Conservation (phyloP, 2,329 filamentous ascomycete species). For the Ramularia collo-cygni region DNA sequence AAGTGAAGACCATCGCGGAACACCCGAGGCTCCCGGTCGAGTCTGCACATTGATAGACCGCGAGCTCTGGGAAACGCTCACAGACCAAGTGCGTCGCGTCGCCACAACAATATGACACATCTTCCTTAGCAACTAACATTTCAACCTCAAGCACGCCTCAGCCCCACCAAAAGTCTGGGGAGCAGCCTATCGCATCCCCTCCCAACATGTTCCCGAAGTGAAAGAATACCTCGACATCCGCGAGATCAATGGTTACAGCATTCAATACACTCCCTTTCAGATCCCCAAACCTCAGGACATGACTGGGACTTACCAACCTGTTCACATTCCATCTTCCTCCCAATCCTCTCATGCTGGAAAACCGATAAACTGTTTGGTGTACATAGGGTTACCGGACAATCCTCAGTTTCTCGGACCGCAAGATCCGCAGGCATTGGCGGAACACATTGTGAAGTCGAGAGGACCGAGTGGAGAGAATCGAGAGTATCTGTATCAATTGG, state of each 20-base stretch:
- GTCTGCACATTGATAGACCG: slow-evolving; percentile 89
- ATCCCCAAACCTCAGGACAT: slow-evolving; percentile 42
- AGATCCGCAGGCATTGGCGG: slow-evolving; percentile 67
- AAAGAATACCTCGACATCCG: slow-evolving; percentile 88
- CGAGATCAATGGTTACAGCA: slow-evolving; percentile 95
- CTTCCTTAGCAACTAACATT: background rate
- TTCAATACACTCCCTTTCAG: slow-evolving; percentile 76
- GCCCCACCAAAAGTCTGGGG: slow-evolving; percentile 74
- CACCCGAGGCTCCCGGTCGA: slow-evolving; percentile 75
- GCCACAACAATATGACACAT: background rate
- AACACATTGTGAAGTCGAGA: slow-evolving; percentile 67
- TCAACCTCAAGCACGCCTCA: slow-evolving; percentile 44
- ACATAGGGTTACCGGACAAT: slow-evolving; percentile 90
- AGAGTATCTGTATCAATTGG: slow-evolving; percentile 80
- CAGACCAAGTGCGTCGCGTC: slow-evolving; percentile 49
- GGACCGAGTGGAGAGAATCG: slow-evolving; percentile 85
- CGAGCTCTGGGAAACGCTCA: slow-evolving; percentile 70
- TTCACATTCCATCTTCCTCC: slow-evolving; percentile 27
- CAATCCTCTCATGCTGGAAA: slow-evolving; percentile 4
- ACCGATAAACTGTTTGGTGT: slow-evolving; percentile 60
- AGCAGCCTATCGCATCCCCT: slow-evolving; percentile 74
- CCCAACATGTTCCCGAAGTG: slow-evolving; percentile 66
- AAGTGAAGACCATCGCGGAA: slow-evolving; percentile 92
- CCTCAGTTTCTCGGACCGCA: slow-evolving; percentile 85
- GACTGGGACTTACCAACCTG: slow-evolving; percentile 39